Base-by-base conservation (phyloP, 768 basidiomycete genomes). In the Ephemerocybe angulata region DNA sequence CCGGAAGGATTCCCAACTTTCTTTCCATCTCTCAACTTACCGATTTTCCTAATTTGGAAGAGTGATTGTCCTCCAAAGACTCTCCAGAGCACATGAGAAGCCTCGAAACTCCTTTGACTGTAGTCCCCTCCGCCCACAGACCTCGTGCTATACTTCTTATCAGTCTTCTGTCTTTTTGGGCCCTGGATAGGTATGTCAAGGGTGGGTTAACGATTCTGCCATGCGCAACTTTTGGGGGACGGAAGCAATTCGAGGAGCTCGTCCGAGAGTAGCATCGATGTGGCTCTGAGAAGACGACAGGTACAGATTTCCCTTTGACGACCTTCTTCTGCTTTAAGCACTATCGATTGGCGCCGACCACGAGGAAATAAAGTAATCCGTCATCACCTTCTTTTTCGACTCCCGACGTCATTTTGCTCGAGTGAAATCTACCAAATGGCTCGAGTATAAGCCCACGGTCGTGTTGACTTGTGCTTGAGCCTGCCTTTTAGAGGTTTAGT, bases 31-130 rank as follows among this genome's bases (percentile, higher is more conserved):
- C 10, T 22, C 48, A 19, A 44, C 42, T 44, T 44, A 44, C 48
- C 28, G 28, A n/a, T n/a, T 31, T 50, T 50, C 48, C 48, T 50
- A 35, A 50, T 50, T 50, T 30, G 48, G 48, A 50, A 50, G 48
- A 11, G 48, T 50, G 48, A 50, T 50, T 50, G 48, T 50, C 48
- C 48, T 50, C 12, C 12, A 6, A 31, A 10, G 19, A 19, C 48
- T 22, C n/a, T 4, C 48, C 29, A 8, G 8, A 19, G 21, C 38
- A 41, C n/a, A 41, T n/a, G 38, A 19, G 38, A 41, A 41, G 7
- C 7, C 38, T 41, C 17, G 38, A 41, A 41, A 41, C 17, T n/a
- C n/a, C 17, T 17, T 19, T 19, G 8, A n/a, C 15, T 41, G 38
- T 17, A 19, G 15, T 41, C 15, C 15, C 21, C 21, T 41, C 38